Evolutionary conservation across 202 grass and related monocot species (phyloP).

Genomic region (Schoenoplectus tabernaemontani): DNA sequence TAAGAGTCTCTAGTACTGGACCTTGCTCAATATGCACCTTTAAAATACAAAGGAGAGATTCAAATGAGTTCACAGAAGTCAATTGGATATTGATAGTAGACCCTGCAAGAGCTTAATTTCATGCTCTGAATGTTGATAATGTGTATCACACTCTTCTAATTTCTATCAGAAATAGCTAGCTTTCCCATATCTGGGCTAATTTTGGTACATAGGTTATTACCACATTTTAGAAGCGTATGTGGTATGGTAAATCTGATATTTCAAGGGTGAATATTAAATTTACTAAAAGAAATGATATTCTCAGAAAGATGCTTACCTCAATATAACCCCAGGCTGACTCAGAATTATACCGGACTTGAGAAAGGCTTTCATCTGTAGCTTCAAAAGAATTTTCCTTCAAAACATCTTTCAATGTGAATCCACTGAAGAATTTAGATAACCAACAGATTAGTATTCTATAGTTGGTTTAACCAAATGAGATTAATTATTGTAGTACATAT

Average conservation of each 20-base stretch:
- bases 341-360: conserved; percentile 44
- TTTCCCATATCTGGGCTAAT: background rate
- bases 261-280: background rate
- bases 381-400: conserved; percentile 67
- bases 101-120: background rate
- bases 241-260: background rate
- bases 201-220: background rate
- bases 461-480: background rate
- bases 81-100: background rate
- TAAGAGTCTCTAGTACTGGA: conserved; percentile 79
- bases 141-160: background rate
- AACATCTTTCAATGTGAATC: conserved; percentile 66
- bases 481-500: background rate
- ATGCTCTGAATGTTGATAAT: background rate
- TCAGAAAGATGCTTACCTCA: conserved; percentile 50
- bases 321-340: conserved; percentile 75
- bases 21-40: conserved; percentile 99
- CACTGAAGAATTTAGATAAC: conserved; percentile 43
- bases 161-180: background rate
- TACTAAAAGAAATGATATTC: background rate
- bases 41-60: background rate
- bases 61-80: background rate
- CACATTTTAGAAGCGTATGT: background rate
- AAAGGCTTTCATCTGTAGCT: conserved; percentile 35
- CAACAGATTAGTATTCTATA: conserved; percentile 12